Base-by-base conservation (phyloP, 2,329 filamentous ascomycete species). In the Didymella sp. region DNA sequence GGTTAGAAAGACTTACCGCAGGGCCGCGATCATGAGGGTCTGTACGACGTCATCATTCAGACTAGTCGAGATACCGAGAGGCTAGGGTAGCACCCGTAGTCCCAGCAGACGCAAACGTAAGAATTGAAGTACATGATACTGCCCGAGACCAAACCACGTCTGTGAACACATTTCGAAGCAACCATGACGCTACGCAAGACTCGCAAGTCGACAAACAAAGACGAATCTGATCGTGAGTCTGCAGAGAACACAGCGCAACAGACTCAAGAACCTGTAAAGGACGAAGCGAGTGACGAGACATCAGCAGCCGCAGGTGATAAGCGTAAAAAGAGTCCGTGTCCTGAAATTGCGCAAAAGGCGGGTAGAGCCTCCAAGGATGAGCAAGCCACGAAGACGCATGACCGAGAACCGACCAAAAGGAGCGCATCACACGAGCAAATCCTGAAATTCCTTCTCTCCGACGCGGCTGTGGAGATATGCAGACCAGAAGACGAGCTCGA, bases 401-500 rank as follows among this genome's bases (percentile, higher is more conserved):
- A 24, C 12, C 13, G 24, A 21, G 24, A 40, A 30, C 24, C 9
- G 3, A 40, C n/a, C 19, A 21, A 43, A 8, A 8, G 15, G 2
- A 48, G 45, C 37, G 55, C 58, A 49, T 50, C 62, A 5, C 48
- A 48, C 13, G 33, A 40, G 2, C 74, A 76, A 59, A 54, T 75
- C 6, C 57, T 77, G 12, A 69, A 68, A 43, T 77, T 64, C 60
- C 62, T 77, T 1, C 64, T 73, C 72, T 1, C 33, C 5, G 47
- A 59, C 5, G 60, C 62, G 19, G 70, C 71, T 19, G 57, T 69
- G 27, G 68, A 72, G 6, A 56, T 73, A 11, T 70, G 70, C 57
- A 65, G 72, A 2, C 74, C 73, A 9, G 65, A 71, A 19, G 74
- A 77, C 49, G 74, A 77, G 53, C 58, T 59, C 3, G 48, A 71